phyloP scores from a whole-genome alignment of 768 basidiomycete species.

The Dioszegia aurantiaca region DNA sequence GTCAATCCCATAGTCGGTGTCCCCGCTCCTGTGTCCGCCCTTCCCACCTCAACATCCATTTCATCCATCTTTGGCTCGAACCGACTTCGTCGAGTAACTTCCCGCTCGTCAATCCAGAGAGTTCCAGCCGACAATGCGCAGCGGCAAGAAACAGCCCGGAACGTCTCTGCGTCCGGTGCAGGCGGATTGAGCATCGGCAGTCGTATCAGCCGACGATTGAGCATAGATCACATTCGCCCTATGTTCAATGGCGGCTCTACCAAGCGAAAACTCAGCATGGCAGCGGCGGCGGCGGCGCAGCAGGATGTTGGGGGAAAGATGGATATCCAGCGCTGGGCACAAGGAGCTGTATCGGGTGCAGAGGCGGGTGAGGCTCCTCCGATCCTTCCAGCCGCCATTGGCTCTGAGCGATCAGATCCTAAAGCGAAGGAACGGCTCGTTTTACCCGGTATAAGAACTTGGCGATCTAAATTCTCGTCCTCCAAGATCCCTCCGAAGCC shows the following conservation, averaged over 20 bases:
- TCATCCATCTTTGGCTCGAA: conserved; percentile 11
- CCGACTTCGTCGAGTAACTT: conserved; percentile 2
- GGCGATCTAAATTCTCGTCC: conserved; percentile 11
- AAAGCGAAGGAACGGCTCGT: conserved; percentile 5
- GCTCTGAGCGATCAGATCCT: no score
- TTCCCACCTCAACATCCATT: conserved; percentile 9
- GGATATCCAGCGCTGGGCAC: conserved; percentile 12
- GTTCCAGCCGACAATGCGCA: not conserved
- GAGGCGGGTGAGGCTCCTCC: not conserved
- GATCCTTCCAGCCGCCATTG: not conserved
- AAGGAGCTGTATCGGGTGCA: not conserved
- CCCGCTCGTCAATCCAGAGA: not conserved
- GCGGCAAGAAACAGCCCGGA: no score
- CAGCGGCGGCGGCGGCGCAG: not conserved
- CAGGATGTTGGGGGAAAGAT: conserved; percentile 8
- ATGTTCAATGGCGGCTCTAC: conserved; percentile 5
- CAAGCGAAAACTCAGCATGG: not conserved
- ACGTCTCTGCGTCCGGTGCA: not conserved
- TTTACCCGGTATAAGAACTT: conserved; percentile 1
- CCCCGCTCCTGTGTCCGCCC: not conserved
- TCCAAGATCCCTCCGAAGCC: not conserved
- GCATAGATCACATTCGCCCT: conserved; percentile 6
- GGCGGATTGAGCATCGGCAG: conserved; percentile 8
- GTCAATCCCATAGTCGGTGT: not conserved
- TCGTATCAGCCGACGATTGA: conserved; percentile 9